These are phyloP conservation scores for Dalechampia spathulata DNA, from an alignment of 441 rosid species.

Conservation along the genomic window DNA sequence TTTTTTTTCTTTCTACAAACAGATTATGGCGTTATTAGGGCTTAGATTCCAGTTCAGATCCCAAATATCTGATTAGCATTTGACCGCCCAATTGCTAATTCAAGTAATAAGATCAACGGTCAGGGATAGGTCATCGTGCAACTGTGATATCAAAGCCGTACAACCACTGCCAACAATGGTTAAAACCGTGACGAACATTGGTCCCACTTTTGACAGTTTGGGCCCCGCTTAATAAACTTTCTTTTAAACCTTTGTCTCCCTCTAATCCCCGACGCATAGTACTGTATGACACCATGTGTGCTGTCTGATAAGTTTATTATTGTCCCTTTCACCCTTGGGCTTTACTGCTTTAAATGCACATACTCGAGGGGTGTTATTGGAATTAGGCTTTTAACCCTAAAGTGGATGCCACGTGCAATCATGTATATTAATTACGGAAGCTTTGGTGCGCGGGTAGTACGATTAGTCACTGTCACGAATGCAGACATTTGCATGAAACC, in stretches of 20 bases:
- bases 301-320: neutral
- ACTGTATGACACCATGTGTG: slow-evolving; percentile 4
- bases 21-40: too few species aligned
- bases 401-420: slow-evolving; percentile 17
- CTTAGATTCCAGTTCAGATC: neutral
- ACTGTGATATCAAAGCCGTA: slow-evolving; percentile 1
- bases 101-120: slow-evolving; percentile 24
- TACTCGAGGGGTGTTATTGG: neutral
- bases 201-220: neutral
- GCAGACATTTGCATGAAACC: slow-evolving; percentile 15
- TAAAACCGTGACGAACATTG: neutral
- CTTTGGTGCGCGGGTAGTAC: slow-evolving; percentile 10
- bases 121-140: slow-evolving; percentile 16
- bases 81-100: neutral
- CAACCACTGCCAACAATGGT: neutral
- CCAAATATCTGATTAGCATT: neutral
- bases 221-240: slow-evolving; percentile 11
- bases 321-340: slow-evolving; percentile 5
- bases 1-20: too few species aligned
- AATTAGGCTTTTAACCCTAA: neutral
- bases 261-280: neutral
- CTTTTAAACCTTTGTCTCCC: neutral
- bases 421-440: neutral
- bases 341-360: neutral
- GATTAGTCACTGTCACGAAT: slow-evolving; percentile 23